Conservation (phyloP, 306 rosid species). For the Fagus crenata region DNA sequence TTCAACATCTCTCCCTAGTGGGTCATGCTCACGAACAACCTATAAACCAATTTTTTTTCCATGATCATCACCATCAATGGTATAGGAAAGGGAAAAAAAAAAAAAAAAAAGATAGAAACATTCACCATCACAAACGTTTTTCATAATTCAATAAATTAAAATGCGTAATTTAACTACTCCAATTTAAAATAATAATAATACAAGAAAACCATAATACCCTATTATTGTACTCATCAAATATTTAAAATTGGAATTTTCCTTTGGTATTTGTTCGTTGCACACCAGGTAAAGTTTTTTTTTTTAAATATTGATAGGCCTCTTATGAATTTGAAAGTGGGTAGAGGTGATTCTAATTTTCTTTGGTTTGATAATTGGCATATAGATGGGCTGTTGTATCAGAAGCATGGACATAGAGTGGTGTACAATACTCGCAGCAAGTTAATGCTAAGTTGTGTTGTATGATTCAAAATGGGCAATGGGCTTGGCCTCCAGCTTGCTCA, state of each 20-base stretch:
- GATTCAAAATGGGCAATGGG: too few species aligned
- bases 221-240: not conserved
- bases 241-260: not conserved
- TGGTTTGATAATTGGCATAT: too few species aligned
- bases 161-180: not conserved
- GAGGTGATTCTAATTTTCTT: too few species aligned
- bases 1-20: constrained; percentile 85
- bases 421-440: too few species aligned
- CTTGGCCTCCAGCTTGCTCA: too few species aligned
- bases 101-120: not conserved
- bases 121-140: not conserved
- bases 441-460: too few species aligned
- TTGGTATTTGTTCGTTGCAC: not conserved
- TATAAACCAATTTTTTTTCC: constrained; percentile 19
- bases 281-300: not conserved
- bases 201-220: not conserved
- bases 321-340: too few species aligned
- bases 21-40: constrained; percentile 91
- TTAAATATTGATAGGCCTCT: too few species aligned
- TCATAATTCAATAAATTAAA: not conserved
- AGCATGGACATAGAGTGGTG: too few species aligned
- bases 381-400: too few species aligned
- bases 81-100: not conserved
- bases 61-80: not conserved
- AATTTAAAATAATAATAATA: not conserved